Evolutionary conservation across 2,329 filamentous ascomycete genomes (phyloP).

Genomic region (Neofusicoccum parvum): DNA sequence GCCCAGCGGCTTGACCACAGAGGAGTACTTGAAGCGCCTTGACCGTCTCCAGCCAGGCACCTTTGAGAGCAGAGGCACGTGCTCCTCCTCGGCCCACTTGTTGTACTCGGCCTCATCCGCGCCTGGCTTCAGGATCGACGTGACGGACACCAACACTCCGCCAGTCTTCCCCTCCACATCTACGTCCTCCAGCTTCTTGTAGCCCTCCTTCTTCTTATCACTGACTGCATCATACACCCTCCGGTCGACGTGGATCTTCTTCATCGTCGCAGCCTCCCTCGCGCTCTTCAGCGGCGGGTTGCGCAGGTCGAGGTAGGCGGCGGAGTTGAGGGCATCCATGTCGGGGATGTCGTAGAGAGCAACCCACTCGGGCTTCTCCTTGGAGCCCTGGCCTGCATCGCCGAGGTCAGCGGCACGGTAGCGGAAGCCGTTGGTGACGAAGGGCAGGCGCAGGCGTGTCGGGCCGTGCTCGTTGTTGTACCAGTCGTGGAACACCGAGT

Average conservation of each 20-base stretch:
- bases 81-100: conserved; percentile 76
- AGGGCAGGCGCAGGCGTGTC: conserved; percentile 72
- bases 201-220: conserved; percentile 56
- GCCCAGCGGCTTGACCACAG: conserved; percentile 54
- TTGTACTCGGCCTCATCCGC: conserved; percentile 57
- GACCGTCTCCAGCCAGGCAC: conserved; percentile 79
- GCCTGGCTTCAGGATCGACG: conserved; percentile 60
- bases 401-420: conserved; percentile 68
- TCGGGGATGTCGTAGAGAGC: conserved; percentile 80
- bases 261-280: conserved; percentile 63
- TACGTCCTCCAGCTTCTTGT: conserved; percentile 62
- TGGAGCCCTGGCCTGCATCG: conserved; percentile 33
- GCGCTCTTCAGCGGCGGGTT: conserved; percentile 59
- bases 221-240: conserved; percentile 70
- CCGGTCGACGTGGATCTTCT: conserved; percentile 69
- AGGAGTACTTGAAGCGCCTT: conserved; percentile 68
- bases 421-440: conserved; percentile 76
- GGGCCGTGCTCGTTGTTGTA: conserved; percentile 94
- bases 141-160: conserved; percentile 64
- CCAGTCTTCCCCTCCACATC: conserved; percentile 61
- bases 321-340: conserved; percentile 69
- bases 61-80: conserved; percentile 69
- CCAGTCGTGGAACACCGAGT: conserved; percentile 82
- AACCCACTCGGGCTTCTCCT: conserved; percentile 67
- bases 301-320: conserved; percentile 69